Evolutionary conservation across 1,284 basidiomycete species (phyloP).

Genomic region (Sanghuangporus baumii): DNA sequence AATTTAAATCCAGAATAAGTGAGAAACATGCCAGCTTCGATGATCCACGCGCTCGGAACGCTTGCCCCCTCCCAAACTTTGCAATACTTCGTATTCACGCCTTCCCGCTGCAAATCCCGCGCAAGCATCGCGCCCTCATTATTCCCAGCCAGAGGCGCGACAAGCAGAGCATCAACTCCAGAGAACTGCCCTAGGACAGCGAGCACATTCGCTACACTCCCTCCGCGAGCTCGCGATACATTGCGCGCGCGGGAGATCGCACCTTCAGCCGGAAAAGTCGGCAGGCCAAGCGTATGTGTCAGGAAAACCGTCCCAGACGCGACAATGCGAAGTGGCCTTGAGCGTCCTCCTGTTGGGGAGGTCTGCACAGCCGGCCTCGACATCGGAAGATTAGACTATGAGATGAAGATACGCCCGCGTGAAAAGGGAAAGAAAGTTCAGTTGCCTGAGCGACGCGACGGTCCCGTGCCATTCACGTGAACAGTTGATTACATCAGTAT

Average conservation of each 20-base stretch:
- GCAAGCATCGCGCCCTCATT: conserved; percentile 59
- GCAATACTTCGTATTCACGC: conserved; percentile 66
- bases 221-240: conserved; percentile 60
- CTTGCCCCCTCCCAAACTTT: conserved; percentile 65
- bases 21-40: conserved; percentile 52
- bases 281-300: conserved; percentile 61
- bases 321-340: conserved; percentile 58
- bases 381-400: not conserved
- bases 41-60: conserved; percentile 76
- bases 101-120: conserved; percentile 57
- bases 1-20: not conserved
- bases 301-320: conserved; percentile 74
- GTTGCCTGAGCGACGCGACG: not conserved
- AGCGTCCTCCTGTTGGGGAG: not conserved
- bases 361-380: not conserved
- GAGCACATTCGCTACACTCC: conserved; percentile 65
- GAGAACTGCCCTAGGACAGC: conserved; percentile 67
- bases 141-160: conserved; percentile 68
- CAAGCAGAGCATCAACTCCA: conserved; percentile 57
- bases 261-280: conserved; percentile 52
- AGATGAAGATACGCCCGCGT: not conserved
- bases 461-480: not conserved
- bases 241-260: conserved; percentile 62
- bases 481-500: not conserved
- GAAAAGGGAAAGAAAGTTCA: not conserved